Conservation (phyloP, 2,329 filamentous ascomycete species). For the Xylaria polymorpha region DNA sequence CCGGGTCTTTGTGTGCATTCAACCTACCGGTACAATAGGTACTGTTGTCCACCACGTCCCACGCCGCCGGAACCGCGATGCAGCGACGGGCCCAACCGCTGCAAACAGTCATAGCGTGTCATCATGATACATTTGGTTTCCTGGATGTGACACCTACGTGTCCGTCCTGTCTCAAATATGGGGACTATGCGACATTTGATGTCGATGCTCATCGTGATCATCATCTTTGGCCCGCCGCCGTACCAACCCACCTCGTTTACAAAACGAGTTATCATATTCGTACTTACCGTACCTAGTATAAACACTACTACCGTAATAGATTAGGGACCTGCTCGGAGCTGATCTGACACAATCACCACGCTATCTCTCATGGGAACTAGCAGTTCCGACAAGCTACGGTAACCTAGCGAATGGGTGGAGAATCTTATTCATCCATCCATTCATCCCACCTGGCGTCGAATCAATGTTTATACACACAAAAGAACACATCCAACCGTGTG, state of each 20-base stretch:
- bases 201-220: constrained; percentile 1
- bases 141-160: not conserved
- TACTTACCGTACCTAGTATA: no score
- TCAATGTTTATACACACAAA: constrained; percentile 4
- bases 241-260: no score
- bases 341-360: not conserved
- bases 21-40: not conserved
- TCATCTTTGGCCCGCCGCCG: no score
- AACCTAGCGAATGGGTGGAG: not conserved
- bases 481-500: not conserved
- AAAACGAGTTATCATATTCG: no score
- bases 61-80: constrained; percentile 27
- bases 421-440: not conserved
- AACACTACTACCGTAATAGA: no score
- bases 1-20: not conserved
- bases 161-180: not conserved
- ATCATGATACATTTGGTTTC: constrained; percentile 1
- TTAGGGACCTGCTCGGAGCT: not conserved
- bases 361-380: not conserved
- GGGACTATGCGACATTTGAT: not conserved
- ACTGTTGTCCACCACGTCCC: constrained; percentile 12
- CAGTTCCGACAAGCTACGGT: not conserved
- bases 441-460: constrained; percentile 26
- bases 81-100: constrained; percentile 8
- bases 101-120: constrained; percentile 4